Evolutionary conservation across 192 early-diverging fungal species (phyloP).

Genomic region (Coemansia sp.): DNA sequence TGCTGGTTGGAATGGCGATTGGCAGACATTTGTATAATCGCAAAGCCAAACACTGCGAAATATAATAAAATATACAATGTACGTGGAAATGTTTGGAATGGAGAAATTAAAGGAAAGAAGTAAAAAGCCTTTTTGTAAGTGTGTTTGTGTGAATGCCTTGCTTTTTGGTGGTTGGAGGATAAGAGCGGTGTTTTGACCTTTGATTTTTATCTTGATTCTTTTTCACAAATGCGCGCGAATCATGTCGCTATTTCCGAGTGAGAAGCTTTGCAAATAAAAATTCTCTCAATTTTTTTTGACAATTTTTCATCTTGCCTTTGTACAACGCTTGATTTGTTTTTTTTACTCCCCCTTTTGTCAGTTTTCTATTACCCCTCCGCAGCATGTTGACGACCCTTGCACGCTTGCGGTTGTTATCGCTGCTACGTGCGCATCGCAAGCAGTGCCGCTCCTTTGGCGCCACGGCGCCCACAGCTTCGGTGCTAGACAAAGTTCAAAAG

Average conservation of each 20-base stretch:
- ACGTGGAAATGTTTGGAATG: background rate
- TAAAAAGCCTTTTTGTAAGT: background rate
- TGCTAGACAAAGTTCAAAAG: conserved; percentile 23
- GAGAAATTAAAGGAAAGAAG: background rate
- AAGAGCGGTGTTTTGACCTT: too few relatives aligned
- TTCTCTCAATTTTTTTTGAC: too few relatives aligned
- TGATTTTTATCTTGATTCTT: too few relatives aligned
- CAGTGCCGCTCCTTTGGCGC: background rate
- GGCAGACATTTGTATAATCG: conserved; percentile 5
- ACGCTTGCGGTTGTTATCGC: background rate
- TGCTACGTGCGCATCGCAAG: background rate
- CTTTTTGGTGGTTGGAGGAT: too few relatives aligned
- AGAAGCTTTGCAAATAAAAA: too few relatives aligned
- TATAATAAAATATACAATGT: background rate
- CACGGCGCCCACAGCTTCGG: conserved; percentile 4
- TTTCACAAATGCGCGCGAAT: too few relatives aligned
- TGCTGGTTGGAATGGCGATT: conserved; percentile 2
- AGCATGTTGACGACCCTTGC: background rate
- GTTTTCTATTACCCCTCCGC: too few relatives aligned
- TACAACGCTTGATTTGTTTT: background rate
- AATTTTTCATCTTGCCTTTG: too few relatives aligned
- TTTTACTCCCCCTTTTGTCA: background rate
- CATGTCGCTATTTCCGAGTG: too few relatives aligned
- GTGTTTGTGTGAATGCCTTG: background rate
- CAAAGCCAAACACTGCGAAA: background rate